Evolutionary conservation across 208 protist species (phyloP).

Genomic region (Trypanosoma cruzi): DNA sequence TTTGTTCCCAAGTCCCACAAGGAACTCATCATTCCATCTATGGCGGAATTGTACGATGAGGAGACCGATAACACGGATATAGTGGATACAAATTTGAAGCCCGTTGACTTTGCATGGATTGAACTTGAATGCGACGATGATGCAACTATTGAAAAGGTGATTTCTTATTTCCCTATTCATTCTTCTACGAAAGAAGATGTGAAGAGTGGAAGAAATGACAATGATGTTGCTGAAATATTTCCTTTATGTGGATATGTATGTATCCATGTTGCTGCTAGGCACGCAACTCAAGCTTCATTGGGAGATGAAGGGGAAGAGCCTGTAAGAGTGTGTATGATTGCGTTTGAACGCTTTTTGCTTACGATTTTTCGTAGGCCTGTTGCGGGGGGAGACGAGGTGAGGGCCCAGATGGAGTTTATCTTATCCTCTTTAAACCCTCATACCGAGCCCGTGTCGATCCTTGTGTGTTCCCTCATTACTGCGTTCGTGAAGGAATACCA

Average conservation of each 20-base stretch:
- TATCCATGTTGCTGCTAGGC: slow-evolving; percentile 22
- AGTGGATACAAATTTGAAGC: not conserved
- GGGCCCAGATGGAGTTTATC: slow-evolving; percentile 26
- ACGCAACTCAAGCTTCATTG: not conserved
- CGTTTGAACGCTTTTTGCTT: slow-evolving; percentile 30
- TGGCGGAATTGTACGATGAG: slow-evolving; percentile 26
- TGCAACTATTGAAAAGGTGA: slow-evolving; percentile 20
- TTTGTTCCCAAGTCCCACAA: slow-evolving; percentile 22
- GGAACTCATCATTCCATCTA: slow-evolving; percentile 19
- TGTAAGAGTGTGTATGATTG: slow-evolving; percentile 27
- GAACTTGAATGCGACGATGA: slow-evolving; percentile 27
- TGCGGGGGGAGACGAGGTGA: slow-evolving; percentile 17
- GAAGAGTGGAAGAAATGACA: slow-evolving; percentile 7
- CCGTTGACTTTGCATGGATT: slow-evolving; percentile 33
- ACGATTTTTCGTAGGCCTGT: slow-evolving; percentile 20
- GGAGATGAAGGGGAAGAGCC: slow-evolving; percentile 8
- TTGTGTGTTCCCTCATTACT: slow-evolving; percentile 65
- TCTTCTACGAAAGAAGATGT: slow-evolving; percentile 22
- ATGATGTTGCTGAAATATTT: slow-evolving; percentile 32
- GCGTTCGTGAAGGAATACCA: slow-evolving; percentile 51
- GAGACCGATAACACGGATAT: not conserved
- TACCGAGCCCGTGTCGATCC: slow-evolving; percentile 34
- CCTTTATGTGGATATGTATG: slow-evolving; percentile 34
- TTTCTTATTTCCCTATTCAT: slow-evolving; percentile 33
- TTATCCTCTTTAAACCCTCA: slow-evolving; percentile 18